These are phyloP conservation scores for Fusarium tuaranense DNA, from an alignment of 2,329 filamentous ascomycete species.

Conservation along the genomic window DNA sequence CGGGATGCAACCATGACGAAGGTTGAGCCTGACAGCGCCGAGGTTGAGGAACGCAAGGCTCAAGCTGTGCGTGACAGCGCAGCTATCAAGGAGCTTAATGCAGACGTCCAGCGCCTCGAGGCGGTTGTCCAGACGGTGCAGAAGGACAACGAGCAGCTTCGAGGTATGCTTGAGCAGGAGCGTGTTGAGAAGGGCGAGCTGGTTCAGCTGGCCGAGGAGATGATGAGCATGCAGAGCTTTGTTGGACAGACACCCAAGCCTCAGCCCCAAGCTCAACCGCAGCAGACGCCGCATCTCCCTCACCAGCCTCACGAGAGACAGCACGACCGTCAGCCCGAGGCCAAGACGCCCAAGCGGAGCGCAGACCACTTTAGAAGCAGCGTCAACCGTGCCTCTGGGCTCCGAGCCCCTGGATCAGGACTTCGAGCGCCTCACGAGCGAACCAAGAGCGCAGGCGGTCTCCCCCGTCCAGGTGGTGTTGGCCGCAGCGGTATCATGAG, in stretches of 20 bases:
- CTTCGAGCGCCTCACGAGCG: slow-evolving; percentile 58
- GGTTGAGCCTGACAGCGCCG: slow-evolving; percentile 59
- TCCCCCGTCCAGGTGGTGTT: slow-evolving; percentile 62
- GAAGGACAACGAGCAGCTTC: slow-evolving; percentile 74
- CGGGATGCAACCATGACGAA: slow-evolving; percentile 75
- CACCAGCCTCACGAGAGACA: slow-evolving; percentile 39
- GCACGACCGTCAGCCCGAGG: slow-evolving; percentile 41
- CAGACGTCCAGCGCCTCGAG: slow-evolving; percentile 79
- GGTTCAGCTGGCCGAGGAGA: slow-evolving; percentile 84
- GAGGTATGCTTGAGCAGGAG: slow-evolving; percentile 77
- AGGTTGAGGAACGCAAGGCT: slow-evolving; percentile 63
- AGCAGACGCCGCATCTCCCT: slow-evolving; percentile 35
- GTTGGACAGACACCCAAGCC: slow-evolving; percentile 45
- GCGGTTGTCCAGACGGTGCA: slow-evolving; percentile 78
- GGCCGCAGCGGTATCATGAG: slow-evolving; percentile 80
- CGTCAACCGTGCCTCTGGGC: slow-evolving; percentile 65
- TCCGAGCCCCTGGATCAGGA: slow-evolving; percentile 70
- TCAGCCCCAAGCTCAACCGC: slow-evolving; percentile 22
- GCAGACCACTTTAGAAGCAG: slow-evolving; percentile 57
- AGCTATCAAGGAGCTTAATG: slow-evolving; percentile 76
- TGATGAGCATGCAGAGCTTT: slow-evolving; percentile 76
- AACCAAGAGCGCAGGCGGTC: slow-evolving; percentile 57
- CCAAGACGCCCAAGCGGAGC: slow-evolving; percentile 50
- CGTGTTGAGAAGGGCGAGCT: slow-evolving; percentile 87
- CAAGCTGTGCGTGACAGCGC: slow-evolving; percentile 74